Base-by-base conservation (phyloP, 1,284 basidiomycete genomes). In the Farysia itapuensis region DNA sequence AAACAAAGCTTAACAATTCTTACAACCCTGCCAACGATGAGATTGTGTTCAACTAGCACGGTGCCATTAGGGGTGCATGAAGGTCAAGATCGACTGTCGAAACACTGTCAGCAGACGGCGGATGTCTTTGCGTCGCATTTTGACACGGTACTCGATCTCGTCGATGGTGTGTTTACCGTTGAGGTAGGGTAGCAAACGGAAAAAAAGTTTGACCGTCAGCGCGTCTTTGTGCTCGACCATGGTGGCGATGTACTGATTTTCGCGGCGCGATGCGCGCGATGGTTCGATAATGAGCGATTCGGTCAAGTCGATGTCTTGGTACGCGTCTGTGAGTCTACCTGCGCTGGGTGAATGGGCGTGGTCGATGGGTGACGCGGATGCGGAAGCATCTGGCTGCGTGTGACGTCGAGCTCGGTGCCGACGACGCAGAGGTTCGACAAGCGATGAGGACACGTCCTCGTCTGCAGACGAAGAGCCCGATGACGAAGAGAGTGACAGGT, bases 171-270 rank as follows among this genome's bases (percentile, higher is more conserved):
- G 74, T 35, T 68, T 71, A 12, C 74, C 74, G 34, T 76, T 74
- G 13, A 76, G 35, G 29, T 70, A 76, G 6, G 74, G 72, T 18
- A 75, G 40, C 1, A 72, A 59, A 4, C 65, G 48, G 39, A 52
- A 50, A 22, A 69, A 54, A 28, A 52, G 44, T 22, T 69, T 52
- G 23, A 46, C 46, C 9, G 61, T 52, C 28, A 40, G 46, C 0
- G 58, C 26, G 34, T 87, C 85, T 74, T 88, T 89, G 5, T 85
- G 87, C 15, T 86, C 83, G 1, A 85, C 86, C 87, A 93, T 93
- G 13, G 84, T 86, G 18, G 83, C 81, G 36, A 93, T 79, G 89
- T 90, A 93, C 44, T 82, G 81, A 37, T 85, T 82, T 75, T 93
- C 86, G 43, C 85, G 72, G 7, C 84, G 81, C 12, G 85, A 89